Evolutionary conservation across 768 basidiomycete genomes (phyloP).

Genomic region (Psilocybe cubensis): DNA sequence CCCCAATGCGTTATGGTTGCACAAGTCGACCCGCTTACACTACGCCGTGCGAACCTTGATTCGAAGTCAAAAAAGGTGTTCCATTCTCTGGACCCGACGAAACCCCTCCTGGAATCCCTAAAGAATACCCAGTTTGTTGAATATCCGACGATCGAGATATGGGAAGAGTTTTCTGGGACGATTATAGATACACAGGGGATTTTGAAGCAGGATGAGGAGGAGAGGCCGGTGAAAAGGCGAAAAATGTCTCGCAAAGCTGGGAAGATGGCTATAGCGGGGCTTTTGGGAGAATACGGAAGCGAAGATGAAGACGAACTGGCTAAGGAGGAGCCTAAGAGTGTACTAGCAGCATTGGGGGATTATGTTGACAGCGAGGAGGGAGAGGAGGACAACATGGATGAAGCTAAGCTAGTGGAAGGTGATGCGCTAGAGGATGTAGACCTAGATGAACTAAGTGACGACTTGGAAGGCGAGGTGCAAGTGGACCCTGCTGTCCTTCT

Average conservation of each 20-base stretch:
- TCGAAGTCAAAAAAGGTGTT: conserved; percentile 47
- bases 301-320: conserved; percentile 40
- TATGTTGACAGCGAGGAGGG: conserved; percentile 57
- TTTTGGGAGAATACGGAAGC: conserved; percentile 50
- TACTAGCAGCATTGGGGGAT: conserved; percentile 42
- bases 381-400: conserved; percentile 10
- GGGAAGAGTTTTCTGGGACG: conserved; percentile 67
- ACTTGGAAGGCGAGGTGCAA: conserved; percentile 36
- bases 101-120: conserved; percentile 52
- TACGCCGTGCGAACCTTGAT: conserved; percentile 17
- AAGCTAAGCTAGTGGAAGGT: neutral
- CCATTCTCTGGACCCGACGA: conserved; percentile 57
- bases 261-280: conserved; percentile 54
- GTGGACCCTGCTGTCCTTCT: conserved; percentile 45
- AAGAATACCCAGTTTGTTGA: conserved; percentile 74
- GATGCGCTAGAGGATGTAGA: conserved; percentile 23
- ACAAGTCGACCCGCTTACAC: conserved; percentile 34
- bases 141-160: conserved; percentile 82
- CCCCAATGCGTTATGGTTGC: conserved; percentile 69
- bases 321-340: conserved; percentile 26
- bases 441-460: conserved; percentile 35
- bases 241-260: conserved; percentile 57
- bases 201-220: conserved; percentile 37
- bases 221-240: conserved; percentile 53
- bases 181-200: conserved; percentile 60